Conservation (phyloP, 495 filamentous ascomycete species). For the Daldinia bambusicola region DNA sequence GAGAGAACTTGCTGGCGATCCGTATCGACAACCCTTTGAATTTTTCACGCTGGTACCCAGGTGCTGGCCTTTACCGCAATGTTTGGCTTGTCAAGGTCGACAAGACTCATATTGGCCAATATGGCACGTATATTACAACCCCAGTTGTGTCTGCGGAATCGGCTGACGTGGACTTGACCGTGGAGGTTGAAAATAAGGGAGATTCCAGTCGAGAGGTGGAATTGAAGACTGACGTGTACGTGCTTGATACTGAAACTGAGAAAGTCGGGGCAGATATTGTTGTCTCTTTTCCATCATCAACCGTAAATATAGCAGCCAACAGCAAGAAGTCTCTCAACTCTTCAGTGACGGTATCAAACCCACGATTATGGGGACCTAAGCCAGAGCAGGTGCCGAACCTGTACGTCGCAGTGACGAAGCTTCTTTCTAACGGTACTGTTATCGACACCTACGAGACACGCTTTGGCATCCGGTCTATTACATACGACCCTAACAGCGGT, state of each 20-base stretch:
- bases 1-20: slow-evolving; percentile 58
- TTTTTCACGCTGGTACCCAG: slow-evolving; percentile 62
- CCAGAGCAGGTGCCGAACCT: slow-evolving; percentile 57
- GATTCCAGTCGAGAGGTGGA: slow-evolving; percentile 39
- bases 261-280: slow-evolving; percentile 33
- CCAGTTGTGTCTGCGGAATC: slow-evolving; percentile 50
- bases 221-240: slow-evolving; percentile 46
- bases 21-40: slow-evolving; percentile 58
- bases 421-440: slow-evolving; percentile 38
- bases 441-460: slow-evolving; percentile 60
- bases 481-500: slow-evolving; percentile 52
- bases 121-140: slow-evolving; percentile 58
- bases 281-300: slow-evolving; percentile 40
- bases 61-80: slow-evolving; percentile 62
- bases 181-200: slow-evolving; percentile 55
- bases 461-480: slow-evolving; percentile 59
- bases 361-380: slow-evolving; percentile 60
- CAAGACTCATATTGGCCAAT: slow-evolving; percentile 55
- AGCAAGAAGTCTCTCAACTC: slow-evolving; percentile 48
- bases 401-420: slow-evolving; percentile 57
- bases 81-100: slow-evolving; percentile 60
- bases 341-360: slow-evolving; percentile 50
- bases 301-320: slow-evolving; percentile 44
- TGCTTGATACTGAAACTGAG: slow-evolving; percentile 39
- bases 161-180: slow-evolving; percentile 52